Evolutionary conservation across 148 eudicot species (phyloP).

Genomic region (Cornus florida): DNA sequence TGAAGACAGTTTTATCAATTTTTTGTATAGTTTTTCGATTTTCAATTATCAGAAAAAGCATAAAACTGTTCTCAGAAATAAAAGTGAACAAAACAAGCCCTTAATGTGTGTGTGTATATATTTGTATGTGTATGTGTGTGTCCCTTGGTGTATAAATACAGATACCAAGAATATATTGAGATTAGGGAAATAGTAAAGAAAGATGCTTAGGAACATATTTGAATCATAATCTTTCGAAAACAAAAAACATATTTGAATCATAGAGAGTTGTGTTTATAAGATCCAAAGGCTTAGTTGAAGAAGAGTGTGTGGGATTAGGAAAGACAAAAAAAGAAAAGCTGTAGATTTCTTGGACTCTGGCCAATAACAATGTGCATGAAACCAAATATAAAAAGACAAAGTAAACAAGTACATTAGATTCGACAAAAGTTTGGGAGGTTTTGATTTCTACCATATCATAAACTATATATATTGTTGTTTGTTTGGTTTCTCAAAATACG

Average conservation of each 20-base stretch:
- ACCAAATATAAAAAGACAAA: conserved; percentile 32
- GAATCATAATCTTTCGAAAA: not conserved
- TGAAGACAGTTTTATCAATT: too few species aligned
- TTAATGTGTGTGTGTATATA: too few species aligned
- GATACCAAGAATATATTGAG: not conserved
- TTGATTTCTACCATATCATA: conserved; percentile 1
- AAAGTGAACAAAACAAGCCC: too few species aligned
- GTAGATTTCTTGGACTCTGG: conserved; percentile 34
- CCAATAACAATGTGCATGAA: conserved; percentile 33
- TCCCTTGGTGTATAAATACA: too few species aligned
- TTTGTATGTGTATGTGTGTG: too few species aligned
- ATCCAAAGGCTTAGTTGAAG: conserved; percentile 10
- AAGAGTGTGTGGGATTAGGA: conserved; percentile 13
- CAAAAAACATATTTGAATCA: not conserved
- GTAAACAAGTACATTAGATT: conserved; percentile 33
- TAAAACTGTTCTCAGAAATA: too few species aligned
- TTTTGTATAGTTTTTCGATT: too few species aligned
- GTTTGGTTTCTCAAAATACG: conserved; percentile 19
- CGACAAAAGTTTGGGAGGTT: conserved; percentile 31
- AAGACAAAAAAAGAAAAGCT: conserved; percentile 26
- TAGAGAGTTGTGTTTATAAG: conserved; percentile 3
- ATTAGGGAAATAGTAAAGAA: conserved; percentile 6
- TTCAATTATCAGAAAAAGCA: too few species aligned
- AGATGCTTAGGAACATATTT: not conserved
- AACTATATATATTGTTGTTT: conserved; percentile 14